Conservation (phyloP, 2,329 filamentous ascomycete species). For the Metarhizium robertsii region DNA sequence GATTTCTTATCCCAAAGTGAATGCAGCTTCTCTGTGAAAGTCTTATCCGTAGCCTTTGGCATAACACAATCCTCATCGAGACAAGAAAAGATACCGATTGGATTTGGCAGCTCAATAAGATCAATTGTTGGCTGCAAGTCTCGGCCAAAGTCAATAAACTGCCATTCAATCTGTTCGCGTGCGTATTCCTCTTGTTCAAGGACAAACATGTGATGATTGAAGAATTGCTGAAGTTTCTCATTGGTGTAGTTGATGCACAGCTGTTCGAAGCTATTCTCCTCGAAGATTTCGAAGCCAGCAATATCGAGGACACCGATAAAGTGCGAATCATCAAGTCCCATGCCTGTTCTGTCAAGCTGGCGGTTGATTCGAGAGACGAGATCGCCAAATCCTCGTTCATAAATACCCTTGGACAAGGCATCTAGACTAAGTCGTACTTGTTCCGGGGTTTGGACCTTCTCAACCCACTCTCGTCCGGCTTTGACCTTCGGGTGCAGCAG, state of each 20-base stretch:
- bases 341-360: constrained; percentile 78
- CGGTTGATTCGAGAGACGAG: constrained; percentile 86
- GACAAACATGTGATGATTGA: constrained; percentile 99
- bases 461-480: constrained; percentile 94
- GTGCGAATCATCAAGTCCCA: constrained; percentile 77
- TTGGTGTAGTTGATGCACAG: constrained; percentile 99
- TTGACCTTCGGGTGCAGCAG: constrained; percentile 90
- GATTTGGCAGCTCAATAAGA: constrained; percentile 89
- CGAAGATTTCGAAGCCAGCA: constrained; percentile 97
- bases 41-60: constrained; percentile 96
- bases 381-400: constrained; percentile 90
- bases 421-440: constrained; percentile 87
- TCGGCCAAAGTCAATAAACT: constrained; percentile 97
- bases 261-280: constrained; percentile 97
- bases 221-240: constrained; percentile 97
- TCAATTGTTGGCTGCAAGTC: constrained; percentile 97
- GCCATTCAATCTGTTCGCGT: constrained; percentile 96
- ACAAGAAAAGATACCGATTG: constrained; percentile 97
- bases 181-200: constrained; percentile 98
- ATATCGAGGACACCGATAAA: constrained; percentile 99
- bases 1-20: constrained; percentile 95
- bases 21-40: constrained; percentile 96
- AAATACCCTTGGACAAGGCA: constrained; percentile 92
- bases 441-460: constrained; percentile 95
- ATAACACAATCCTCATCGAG: constrained; percentile 97